Evolutionary conservation across 345 rosid genomes (phyloP).

Genomic region (Kernera saxatilis): DNA sequence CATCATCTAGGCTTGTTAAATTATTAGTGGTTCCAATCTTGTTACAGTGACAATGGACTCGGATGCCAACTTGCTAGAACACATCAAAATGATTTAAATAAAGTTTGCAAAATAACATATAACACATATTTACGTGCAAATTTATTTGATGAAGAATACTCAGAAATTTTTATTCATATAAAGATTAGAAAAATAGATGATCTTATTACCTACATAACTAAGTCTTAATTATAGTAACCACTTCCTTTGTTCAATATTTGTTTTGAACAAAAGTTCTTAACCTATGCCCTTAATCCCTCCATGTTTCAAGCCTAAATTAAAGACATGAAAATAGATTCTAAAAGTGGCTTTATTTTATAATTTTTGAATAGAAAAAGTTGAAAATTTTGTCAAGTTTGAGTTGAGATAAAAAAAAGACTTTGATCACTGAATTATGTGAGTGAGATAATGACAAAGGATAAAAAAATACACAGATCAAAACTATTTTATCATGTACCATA

Average conservation of each 20-base stretch:
- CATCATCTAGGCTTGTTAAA: constrained; percentile 1
- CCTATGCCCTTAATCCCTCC: constrained; percentile 16
- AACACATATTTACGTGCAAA: not conserved
- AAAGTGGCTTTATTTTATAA: not conserved
- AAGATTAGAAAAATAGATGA: not conserved
- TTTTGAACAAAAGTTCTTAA: not conserved
- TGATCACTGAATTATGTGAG: not conserved
- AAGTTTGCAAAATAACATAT: not conserved
- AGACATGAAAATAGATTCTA: not conserved
- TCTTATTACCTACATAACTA: not conserved
- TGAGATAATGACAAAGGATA: constrained; percentile 19
- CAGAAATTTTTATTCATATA: not conserved
- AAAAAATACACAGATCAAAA: not conserved
- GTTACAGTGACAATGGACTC: not conserved
- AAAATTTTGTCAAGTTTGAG: not conserved
- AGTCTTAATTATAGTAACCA: not conserved
- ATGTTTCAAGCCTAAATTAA: constrained; percentile 16
- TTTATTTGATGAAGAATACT: not conserved
- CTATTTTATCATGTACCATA: constrained; percentile 18
- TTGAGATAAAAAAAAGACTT: not conserved
- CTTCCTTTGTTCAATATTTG: not conserved
- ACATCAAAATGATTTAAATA: not conserved
- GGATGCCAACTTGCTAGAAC: not conserved
- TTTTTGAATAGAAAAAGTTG: not conserved
- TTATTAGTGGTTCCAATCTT: constrained; percentile 8